phyloP scores from a whole-genome alignment of 2,329 filamentous ascomycete species.

The Coniochaeta sp. region DNA sequence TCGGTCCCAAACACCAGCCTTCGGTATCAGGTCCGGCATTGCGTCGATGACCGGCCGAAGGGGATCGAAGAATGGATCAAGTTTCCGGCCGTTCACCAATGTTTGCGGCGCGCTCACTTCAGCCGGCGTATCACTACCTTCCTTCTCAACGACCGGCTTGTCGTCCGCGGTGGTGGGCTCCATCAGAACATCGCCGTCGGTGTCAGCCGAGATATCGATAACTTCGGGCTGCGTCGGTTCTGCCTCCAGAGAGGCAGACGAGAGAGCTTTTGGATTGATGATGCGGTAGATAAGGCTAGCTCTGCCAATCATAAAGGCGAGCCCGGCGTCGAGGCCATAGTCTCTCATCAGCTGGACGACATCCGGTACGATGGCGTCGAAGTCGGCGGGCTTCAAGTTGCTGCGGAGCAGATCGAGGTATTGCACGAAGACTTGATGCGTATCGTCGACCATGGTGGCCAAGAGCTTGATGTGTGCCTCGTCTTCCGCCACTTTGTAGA shows the following conservation, averaged over 20 bases:
- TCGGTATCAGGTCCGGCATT: constrained; percentile 52
- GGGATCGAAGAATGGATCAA: constrained; percentile 55
- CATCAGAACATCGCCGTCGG: constrained; percentile 53
- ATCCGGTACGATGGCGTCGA: constrained; percentile 70
- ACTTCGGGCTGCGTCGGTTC: constrained; percentile 8
- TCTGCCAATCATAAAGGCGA: constrained; percentile 81
- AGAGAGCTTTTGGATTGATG: constrained; percentile 7
- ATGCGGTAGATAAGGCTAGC: constrained; percentile 57
- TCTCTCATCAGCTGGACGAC: constrained; percentile 66
- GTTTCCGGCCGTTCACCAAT: constrained; percentile 24
- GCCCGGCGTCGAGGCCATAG: constrained; percentile 69
- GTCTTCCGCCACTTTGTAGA: constrained; percentile 63
- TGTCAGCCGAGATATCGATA: constrained; percentile 24
- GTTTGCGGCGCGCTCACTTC: not conserved
- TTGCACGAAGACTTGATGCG: constrained; percentile 76
- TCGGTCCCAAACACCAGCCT: constrained; percentile 53
- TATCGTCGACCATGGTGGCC: constrained; percentile 82
- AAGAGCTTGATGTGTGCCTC: constrained; percentile 83
- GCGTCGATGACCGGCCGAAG: constrained; percentile 67
- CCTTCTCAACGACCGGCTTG: constrained; percentile 20
- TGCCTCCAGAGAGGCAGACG: not conserved
- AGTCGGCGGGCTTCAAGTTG: constrained; percentile 68
- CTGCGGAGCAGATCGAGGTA: constrained; percentile 84
- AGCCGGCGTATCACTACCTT: constrained; percentile 12
- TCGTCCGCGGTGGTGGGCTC: constrained; percentile 19